phyloP scores from a whole-genome alignment of 140 eudicot genomes.

The Anethum foeniculum region DNA sequence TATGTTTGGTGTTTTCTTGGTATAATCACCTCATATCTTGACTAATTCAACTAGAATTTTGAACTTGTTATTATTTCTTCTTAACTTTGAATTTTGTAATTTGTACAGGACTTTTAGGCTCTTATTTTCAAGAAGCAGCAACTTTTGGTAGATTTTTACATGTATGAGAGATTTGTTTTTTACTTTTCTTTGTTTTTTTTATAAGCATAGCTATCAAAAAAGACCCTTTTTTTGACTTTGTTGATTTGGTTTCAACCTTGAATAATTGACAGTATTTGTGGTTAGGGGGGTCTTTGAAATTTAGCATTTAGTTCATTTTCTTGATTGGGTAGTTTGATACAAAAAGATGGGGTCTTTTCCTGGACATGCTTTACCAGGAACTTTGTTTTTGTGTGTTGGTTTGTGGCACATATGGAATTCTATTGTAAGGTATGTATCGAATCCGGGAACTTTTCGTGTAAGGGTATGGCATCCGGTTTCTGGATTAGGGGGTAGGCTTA shows the following conservation, averaged over 20 bases:
- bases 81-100: neutral
- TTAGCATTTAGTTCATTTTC: neutral
- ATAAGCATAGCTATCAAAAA: neutral
- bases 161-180: neutral
- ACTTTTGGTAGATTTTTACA: neutral
- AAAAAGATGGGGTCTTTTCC: constrained; percentile 80
- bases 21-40: neutral
- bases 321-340: constrained; percentile 12
- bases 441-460: constrained; percentile 61
- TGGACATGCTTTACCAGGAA: constrained; percentile 91
- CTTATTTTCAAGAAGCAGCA: constrained; percentile 16
- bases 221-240: neutral
- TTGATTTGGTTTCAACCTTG: neutral
- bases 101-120: constrained; percentile 29
- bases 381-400: constrained; percentile 80
- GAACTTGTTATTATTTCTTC: neutral
- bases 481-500: constrained; percentile 65
- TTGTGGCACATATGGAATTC: constrained; percentile 86
- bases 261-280: neutral
- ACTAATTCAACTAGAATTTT: neutral
- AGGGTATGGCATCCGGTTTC: constrained; percentile 89
- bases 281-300: neutral
- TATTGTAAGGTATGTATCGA: constrained; percentile 48
- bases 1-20: neutral
- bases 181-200: neutral